Evolutionary conservation across 2,329 filamentous ascomycete genomes (phyloP).

Genomic region (Diaporthe citri): DNA sequence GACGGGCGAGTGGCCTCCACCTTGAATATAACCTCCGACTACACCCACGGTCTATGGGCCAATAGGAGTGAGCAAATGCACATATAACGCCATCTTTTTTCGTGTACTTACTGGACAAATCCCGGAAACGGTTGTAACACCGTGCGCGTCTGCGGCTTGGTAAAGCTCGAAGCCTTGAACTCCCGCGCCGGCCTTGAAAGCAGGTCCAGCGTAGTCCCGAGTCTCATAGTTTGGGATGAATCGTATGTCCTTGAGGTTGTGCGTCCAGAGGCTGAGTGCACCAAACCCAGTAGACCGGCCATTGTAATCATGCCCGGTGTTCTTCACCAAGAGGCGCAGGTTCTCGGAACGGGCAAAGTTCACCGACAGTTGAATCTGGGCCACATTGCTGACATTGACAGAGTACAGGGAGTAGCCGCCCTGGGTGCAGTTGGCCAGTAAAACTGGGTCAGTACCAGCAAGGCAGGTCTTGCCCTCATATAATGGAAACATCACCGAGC

Average conservation of each 20-base stretch:
- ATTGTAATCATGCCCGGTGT: constrained; percentile 65
- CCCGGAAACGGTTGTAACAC: constrained; percentile 19
- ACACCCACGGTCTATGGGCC: constrained; percentile 31
- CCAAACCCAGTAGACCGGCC: constrained; percentile 52
- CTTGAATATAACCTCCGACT: constrained; percentile 19
- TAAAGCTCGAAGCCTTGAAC: constrained; percentile 34
- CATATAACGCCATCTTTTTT: accelerated
- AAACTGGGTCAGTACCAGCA: constrained; percentile 36
- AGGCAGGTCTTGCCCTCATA: constrained; percentile 50
- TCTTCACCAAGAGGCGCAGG: constrained; percentile 64
- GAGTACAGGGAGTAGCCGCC: constrained; percentile 57
- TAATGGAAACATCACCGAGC: constrained; percentile 53
- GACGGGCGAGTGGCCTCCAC: constrained; percentile 28
- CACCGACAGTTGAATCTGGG: constrained; percentile 58
- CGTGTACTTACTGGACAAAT: constrained; percentile 25
- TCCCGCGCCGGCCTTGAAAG: constrained; percentile 53
- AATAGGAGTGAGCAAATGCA: not conserved
- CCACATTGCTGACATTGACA: constrained; percentile 54
- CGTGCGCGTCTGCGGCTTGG: constrained; percentile 11
- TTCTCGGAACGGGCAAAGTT: constrained; percentile 61
- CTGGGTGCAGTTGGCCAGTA: constrained; percentile 48
- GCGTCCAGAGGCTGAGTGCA: constrained; percentile 54
- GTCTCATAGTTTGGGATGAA: constrained; percentile 45
- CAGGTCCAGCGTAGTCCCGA: constrained; percentile 56
- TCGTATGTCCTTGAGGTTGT: constrained; percentile 50